Base-by-base conservation (phyloP, 768 basidiomycete genomes). In the Cubamyces sp. region DNA sequence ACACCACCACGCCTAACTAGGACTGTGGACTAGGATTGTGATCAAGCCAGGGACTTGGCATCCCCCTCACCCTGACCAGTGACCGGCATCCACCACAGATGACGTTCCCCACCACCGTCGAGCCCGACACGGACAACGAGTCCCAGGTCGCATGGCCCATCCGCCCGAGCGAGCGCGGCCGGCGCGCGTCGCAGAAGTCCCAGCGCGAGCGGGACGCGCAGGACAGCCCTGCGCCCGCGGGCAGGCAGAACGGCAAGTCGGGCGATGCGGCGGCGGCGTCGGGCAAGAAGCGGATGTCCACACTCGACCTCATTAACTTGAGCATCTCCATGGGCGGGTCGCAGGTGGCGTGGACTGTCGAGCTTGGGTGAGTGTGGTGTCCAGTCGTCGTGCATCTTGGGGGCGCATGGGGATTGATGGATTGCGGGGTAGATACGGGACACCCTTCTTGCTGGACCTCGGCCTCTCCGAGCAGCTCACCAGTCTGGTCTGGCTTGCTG, bases 291-390 rank as follows among this genome's bases (percentile, higher is more conserved):
- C 74, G 74, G 50, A 71, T 73, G 64, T 72, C 77, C 30, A 76
- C 75, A 0, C 64, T 71, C 48, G 75, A 78, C 40, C 83, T 94
- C 60, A 82, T 93, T 69, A 90, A 90, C 2, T 78, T 94, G 68
- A 92, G 88, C 62, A 84, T 97, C 62, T 92, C 94, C 8, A 96
- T 98, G 91, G 94, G 87, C 46, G 96, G 96, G 16, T 92, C 91
- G 6, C 92, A 97, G 76, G 87, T 98, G 25, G 90, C 93, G 1
- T 98, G 96, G 96, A 96, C 94, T 1, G 90, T 97, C 3, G 94
- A 96, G 71, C 84, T 96, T 25, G 94, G 93, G 94, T 95, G 70
- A 66, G 88, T 76, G 28, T 41, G 19, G 34, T 34, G n/a, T 18
- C 11, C 34, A n/a, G 25, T 47, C 30, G 53, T 18, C 15, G 25